A percentile compares a stretch with the other conserved stretches of the same genome.
These are phyloP conservation scores for Mycena floridula DNA, from an alignment of 768 basidiomycete species.

Conservation along the genomic window DNA sequence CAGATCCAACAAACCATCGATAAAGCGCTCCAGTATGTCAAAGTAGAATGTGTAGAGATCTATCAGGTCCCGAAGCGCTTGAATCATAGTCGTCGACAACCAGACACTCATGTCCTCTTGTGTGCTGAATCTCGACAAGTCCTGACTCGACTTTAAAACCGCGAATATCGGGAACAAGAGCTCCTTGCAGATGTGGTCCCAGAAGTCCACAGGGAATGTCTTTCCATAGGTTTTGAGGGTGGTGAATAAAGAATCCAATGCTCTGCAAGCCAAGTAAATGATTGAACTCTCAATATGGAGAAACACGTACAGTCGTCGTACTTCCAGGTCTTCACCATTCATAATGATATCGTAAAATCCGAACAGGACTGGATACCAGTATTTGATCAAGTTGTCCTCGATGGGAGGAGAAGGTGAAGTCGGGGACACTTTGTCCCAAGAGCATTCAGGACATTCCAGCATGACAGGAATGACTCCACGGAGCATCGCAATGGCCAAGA, in stretches of 20 bases:
- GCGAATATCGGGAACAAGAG: constrained; percentile 98
- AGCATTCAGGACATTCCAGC: constrained; percentile 73
- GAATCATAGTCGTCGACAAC: constrained; percentile 98
- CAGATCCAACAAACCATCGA: constrained; percentile 91
- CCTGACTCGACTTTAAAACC: constrained; percentile 88
- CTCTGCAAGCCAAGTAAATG: constrained; percentile 39
- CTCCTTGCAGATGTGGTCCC: constrained; percentile 96
- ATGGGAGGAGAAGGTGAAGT: constrained; percentile 31
- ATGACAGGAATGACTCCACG: constrained; percentile 89
- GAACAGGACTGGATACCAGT: constrained; percentile 95
- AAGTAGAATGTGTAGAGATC: constrained; percentile 96
- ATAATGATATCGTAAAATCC: constrained; percentile 99
- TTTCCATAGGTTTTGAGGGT: constrained; percentile 88
- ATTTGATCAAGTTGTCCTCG: constrained; percentile 90
- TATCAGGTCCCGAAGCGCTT: constrained; percentile 91
- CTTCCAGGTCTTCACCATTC: constrained; percentile 98
- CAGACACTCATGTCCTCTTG: constrained; percentile 99
- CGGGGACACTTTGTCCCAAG: constrained; percentile 21
- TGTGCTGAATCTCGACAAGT: constrained; percentile 86
- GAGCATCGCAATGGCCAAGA: constrained; percentile 95
- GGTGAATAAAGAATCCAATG: constrained; percentile 92
- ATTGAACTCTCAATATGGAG: background rate
- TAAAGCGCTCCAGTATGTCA: constrained; percentile 78
- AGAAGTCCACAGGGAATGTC: constrained; percentile 85
- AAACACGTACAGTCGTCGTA: constrained; percentile 77